These are phyloP conservation scores for Camellia japonica DNA, from an alignment of 148 eudicot genomes.

Conservation along the genomic window DNA sequence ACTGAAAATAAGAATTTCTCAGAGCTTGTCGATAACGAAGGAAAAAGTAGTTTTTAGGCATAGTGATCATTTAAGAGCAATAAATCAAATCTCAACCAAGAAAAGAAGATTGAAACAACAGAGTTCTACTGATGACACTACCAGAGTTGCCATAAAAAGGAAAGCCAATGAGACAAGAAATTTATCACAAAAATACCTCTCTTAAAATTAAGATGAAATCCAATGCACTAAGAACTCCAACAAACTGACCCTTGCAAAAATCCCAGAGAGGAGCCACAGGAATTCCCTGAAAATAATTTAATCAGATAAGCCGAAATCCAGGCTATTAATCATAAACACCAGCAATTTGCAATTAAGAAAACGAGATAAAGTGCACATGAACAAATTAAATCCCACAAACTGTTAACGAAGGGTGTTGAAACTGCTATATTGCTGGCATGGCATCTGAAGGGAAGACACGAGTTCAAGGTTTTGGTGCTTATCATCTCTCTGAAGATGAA, in stretches of 20 bases:
- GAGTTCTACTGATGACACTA: background rate
- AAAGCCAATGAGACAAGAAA: background rate
- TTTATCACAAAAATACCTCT: conserved; percentile 56
- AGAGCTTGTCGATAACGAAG: background rate
- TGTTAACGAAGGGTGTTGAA: background rate
- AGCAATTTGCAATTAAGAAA: background rate
- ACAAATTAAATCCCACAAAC: background rate
- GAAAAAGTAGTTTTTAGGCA: background rate
- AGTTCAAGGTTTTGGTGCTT: background rate
- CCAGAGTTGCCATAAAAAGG: background rate
- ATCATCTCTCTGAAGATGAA: conserved; percentile 10
- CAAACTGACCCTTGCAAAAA: conserved; percentile 64
- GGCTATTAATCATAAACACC: conserved; percentile 6
- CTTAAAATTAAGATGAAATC: conserved; percentile 87
- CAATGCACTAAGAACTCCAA: conserved; percentile 86
- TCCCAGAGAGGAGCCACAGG: conserved; percentile 95
- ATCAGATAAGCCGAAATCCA: conserved; percentile 21
- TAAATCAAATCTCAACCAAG: background rate
- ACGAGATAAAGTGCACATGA: background rate
- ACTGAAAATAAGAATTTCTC: background rate
- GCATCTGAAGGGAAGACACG: background rate
- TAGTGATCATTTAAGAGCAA: background rate
- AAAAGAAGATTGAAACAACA: background rate
- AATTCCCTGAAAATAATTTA: conserved; percentile 59
- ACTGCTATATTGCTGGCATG: background rate